Base-by-base conservation (phyloP, 2,329 filamentous ascomycete genomes). In the Mycocentrospora acerina region DNA sequence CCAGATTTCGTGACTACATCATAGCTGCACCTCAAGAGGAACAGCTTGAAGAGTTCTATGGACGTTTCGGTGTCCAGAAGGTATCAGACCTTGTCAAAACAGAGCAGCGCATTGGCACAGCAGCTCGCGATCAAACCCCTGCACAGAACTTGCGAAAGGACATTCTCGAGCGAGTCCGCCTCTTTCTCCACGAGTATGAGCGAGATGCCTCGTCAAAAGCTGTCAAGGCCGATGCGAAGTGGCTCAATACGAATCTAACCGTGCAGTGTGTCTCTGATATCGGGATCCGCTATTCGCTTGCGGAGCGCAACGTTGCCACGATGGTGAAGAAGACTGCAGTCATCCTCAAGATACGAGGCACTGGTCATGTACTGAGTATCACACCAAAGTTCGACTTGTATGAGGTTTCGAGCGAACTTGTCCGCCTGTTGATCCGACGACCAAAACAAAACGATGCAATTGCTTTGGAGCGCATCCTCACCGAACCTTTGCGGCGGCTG, bases 1-100 rank as follows among this genome's bases (percentile, higher is more conserved):
- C 85, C 24, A 75, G 93, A 2, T 98, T 98, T 74, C 91, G 90
- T 60, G 81, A 89, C 35, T 81, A 82, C 46, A 75, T 98, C 19
- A 77, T 95, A 18, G 90, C 86, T 44, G 90, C 90, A 0, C 94
- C 93, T 0, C 88, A 95, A 63, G 93, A 98, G 59, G 93, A 97
- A 47, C 64, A 71, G 0, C 73, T 98, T 1, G 93, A 98, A 62
- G 77, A 79, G 1, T 91, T 98, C 48, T 98, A 98, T 66, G 69
- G 81, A 24, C 78, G 83, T 7, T 81, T 98, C 3, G 93, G 93
- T 2, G 85, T 89, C 3, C 79, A 83, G 29, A 81, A 80, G 37
- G 75, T 98, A 14, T 89, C 87, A 46, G 80, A 77, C 38, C 78
- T 91, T 13, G 86, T 97, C 10, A 82, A 89, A 54, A 85, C 91